Percentiles rank a stretch among this genome's conserved stretches.
phyloP scores from a whole-genome alignment of 2,329 filamentous ascomycete species.

The Beauveria scarabaeidicola region DNA sequence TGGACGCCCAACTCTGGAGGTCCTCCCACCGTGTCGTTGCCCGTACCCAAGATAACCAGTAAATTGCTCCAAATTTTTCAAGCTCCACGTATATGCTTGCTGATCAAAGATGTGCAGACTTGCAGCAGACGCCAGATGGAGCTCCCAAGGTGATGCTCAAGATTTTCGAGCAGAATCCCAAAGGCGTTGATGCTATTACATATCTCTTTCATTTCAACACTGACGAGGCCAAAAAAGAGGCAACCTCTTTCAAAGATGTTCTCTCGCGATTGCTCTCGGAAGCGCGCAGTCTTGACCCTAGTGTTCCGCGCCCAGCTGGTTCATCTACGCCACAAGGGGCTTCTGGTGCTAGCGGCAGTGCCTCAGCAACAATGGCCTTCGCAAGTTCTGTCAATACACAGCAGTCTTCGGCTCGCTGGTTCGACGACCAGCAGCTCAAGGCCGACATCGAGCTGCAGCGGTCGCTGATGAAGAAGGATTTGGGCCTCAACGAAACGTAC shows the following conservation, averaged over 20 bases:
- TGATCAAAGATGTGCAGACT: constrained; percentile 45
- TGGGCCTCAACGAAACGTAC: constrained; percentile 71
- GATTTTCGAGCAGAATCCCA: constrained; percentile 66
- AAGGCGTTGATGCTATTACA: constrained; percentile 51
- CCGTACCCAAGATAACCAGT: constrained; percentile 76
- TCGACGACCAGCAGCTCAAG: constrained; percentile 72
- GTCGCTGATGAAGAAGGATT: constrained; percentile 76
- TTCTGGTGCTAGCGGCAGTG: constrained; percentile 28
- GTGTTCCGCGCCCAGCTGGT: constrained; percentile 38
- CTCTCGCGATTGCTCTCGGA: constrained; percentile 71
- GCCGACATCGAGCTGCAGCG: constrained; percentile 76
- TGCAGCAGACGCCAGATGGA: constrained; percentile 89
- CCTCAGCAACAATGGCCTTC: constrained; percentile 67
- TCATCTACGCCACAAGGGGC: constrained; percentile 20
- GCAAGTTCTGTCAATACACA: constrained; percentile 57
- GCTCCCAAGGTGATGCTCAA: constrained; percentile 88
- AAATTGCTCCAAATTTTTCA: constrained; percentile 25
- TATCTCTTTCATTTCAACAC: constrained; percentile 91
- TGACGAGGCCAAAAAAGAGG: constrained; percentile 68
- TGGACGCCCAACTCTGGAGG: constrained; percentile 69
- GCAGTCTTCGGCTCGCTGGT: constrained; percentile 54
- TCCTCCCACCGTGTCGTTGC: constrained; percentile 58
- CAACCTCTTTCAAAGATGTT: constrained; percentile 74
- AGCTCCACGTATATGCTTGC: background rate
- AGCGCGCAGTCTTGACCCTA: constrained; percentile 48